Base-by-base conservation (phyloP, 2,329 filamentous ascomycete genomes). In the Cladosporium phlei region DNA sequence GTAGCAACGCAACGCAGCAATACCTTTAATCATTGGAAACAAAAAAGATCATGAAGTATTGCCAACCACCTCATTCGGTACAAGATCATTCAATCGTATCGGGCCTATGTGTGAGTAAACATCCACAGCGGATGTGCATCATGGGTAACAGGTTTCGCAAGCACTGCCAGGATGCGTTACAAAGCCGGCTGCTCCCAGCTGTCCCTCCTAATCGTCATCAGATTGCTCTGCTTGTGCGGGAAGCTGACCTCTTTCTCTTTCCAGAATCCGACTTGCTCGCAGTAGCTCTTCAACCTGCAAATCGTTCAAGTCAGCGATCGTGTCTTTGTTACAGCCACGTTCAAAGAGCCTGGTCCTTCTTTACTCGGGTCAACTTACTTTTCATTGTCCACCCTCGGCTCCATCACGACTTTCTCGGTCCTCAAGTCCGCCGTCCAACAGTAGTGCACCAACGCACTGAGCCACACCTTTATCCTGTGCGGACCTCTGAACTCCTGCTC, bases 181-280 rank as follows among this genome's bases (percentile, higher is more conserved):
- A 60, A 49, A 25, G 54, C 57, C 17, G 88, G 88, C 0, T 80
- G 82, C 35, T 85, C 78, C 85, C 89, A 97, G 16, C 76, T 79
- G 55, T 95, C 89, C 50, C 91, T 76, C 48, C 80, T 77, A 53
- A 95, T 76, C 59, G 85, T 85, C 68, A 95, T 85, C 51, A 91
- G 76, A 67, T 90, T 94, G 5, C 88, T 83, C 64, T 95, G 89
- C 67, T 98, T 98, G 65, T 97, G 90, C 1, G 89, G 85, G 54
- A 98, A 89, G 1, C 83, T 78, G 40, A 97, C 76, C 61, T 96
- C 88, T 49, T 82, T 82, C 68, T 95, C 87, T 61, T 88, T 93
- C 55, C 84, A 81, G 63, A 97, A 98, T 0, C 91, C 90, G 0
- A 77, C 76, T 5, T 79, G 69, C 52, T 86, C 77, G 12, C 94